Evolutionary conservation across 768 basidiomycete genomes (phyloP).

Genomic region (Pleurotus sapidus): DNA sequence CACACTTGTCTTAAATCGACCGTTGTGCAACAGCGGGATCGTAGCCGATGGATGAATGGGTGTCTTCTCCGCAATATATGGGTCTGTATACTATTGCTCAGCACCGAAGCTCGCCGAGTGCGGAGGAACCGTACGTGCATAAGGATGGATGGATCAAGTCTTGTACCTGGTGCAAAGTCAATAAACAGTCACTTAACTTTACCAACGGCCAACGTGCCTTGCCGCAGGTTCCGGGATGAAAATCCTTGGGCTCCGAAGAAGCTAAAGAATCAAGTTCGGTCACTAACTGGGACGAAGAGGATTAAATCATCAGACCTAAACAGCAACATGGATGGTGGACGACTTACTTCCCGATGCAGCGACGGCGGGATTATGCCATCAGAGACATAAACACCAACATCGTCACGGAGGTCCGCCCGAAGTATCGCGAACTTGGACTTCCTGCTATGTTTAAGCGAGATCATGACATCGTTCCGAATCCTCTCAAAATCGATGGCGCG

Average conservation of each 20-base stretch:
- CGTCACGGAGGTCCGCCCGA: neutral
- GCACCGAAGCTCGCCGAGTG: too few species aligned
- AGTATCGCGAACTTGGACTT: neutral
- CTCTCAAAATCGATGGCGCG: neutral
- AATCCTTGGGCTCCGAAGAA: slow-evolving; percentile 12
- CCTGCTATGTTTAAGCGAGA: neutral
- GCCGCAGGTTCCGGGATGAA: slow-evolving; percentile 14
- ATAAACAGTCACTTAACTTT: too few species aligned
- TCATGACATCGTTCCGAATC: neutral
- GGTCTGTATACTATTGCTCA: slow-evolving; percentile 1
- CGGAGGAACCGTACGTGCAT: slow-evolving; percentile 1
- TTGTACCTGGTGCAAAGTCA: slow-evolving; percentile 9
- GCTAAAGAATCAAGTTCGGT: slow-evolving; percentile 13
- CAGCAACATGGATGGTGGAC: neutral
- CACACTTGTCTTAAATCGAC: neutral
- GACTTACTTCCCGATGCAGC: slow-evolving; percentile 12
- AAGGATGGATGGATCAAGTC: slow-evolving; percentile 16
- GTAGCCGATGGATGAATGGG: neutral
- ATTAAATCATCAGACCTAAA: neutral
- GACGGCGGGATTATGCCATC: slow-evolving; percentile 12
- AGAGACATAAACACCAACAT: slow-evolving; percentile 7
- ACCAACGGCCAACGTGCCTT: slow-evolving; percentile 1
- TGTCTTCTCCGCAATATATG: slow-evolving; percentile 6
- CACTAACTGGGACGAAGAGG: slow-evolving; percentile 6
- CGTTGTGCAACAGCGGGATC: neutral